Evolutionary conservation across 306 rosid genomes (phyloP), one percentile per base, ranked within the genome.

Genomic region (Nissolia schottii): DNA sequence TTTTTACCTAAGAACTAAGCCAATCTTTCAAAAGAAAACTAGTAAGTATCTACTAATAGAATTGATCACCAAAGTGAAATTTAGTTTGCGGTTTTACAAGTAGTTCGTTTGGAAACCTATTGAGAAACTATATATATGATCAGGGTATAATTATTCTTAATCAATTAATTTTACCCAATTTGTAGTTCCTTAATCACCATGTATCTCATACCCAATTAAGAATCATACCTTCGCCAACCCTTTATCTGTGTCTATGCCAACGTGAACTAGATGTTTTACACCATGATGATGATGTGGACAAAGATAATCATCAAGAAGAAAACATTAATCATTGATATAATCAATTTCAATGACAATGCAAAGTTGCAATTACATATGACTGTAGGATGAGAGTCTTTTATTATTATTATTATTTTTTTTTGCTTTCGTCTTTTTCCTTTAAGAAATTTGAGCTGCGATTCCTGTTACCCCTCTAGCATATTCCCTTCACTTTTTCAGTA

Each of bases 351-450:
- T 31, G 34, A 41, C 54, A 19, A 43, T 40, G 23, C 16, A 56
- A 41, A 41, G 38, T 32, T 32, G 38, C 38, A 32, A n/a, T n/a
- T 56, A 70, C 35, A 64, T 65, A 61, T 46, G 79, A 64, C 28
- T 53, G 20, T 53, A 67, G 67, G 25, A 62, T 41, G 74, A 35
- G 65, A 20, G 50, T 77, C 74, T 70, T 64, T 70, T n/a, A n/a
- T n/a, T n/a, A n/a, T n/a, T n/a, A n/a, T n/a, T n/a, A n/a, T n/a
- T n/a, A n/a, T n/a, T n/a, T 29, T 41, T 38, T 81, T 72, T 66
- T 72, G 64, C 48, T 81, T 71, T 62, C 34, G 13, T 78, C n/a
- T n/a, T 71, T 48, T 76, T 55, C 45, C 68, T 81, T 71, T 64
- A 20, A 76, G 73, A 55, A 62, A 69, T n/a, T 46, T 64, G 43